Conservation (phyloP, 192 early-diverging fungal genomes). For the Pilaira anomala region DNA sequence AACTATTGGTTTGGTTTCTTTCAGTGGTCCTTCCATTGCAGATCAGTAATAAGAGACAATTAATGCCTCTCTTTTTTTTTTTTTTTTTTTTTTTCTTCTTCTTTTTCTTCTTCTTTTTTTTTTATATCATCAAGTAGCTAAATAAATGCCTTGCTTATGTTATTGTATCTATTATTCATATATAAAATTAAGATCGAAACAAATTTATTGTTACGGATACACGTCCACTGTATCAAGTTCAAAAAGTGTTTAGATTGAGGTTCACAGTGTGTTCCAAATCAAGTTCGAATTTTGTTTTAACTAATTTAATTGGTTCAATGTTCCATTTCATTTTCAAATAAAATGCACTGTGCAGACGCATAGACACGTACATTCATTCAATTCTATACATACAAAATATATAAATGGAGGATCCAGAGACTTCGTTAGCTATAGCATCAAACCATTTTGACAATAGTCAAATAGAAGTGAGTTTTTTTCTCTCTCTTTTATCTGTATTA, state of each 20-base stretch:
- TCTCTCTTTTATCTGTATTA: too few species aligned
- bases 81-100: constrained; percentile 3
- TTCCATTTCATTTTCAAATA: too few species aligned
- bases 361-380: too few species aligned
- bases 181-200: too few species aligned
- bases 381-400: too few species aligned
- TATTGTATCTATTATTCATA: neutral
- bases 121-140: constrained; percentile 11
- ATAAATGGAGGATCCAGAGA: constrained; percentile 34
- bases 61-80: neutral
- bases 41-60: constrained; percentile 7
- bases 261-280: too few species aligned
- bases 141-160: constrained; percentile 7
- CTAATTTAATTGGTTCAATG: too few species aligned
- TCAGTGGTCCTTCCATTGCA: constrained; percentile 10
- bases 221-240: neutral
- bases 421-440: constrained; percentile 14
- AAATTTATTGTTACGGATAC: too few species aligned
- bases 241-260: too few species aligned
- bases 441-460: constrained; percentile 25
- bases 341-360: too few species aligned
- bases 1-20: constrained; percentile 14
- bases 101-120: too few species aligned
- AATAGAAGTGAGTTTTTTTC: constrained; percentile 28
- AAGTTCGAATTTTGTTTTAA: too few species aligned